Evolutionary conservation across 139 green algal species (phyloP).

Genomic region (Limnomonas spitsbergensis): DNA sequence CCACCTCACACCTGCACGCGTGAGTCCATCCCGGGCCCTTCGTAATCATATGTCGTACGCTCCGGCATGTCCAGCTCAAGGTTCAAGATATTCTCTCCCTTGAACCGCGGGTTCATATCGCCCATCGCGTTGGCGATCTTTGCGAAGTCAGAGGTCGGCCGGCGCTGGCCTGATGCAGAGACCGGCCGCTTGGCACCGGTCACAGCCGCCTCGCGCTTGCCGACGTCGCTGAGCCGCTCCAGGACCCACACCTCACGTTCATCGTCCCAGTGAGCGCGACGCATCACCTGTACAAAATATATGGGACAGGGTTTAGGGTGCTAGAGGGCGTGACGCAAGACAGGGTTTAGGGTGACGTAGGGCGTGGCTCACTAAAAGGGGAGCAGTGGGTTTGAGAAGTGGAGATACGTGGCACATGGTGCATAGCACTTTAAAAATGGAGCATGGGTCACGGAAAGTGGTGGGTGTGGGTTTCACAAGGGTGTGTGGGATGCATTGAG

Average conservation of each 20-base stretch:
- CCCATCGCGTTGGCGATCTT: conserved; percentile 57
- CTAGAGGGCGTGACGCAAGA: too few relatives aligned
- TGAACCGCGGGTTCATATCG: conserved; percentile 74
- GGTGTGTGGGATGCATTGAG: too few relatives aligned
- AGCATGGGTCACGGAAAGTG: too few relatives aligned
- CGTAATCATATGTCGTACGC: conserved; percentile 64
- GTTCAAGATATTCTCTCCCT: conserved; percentile 75
- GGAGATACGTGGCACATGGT: too few relatives aligned
- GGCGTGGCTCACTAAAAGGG: too few relatives aligned
- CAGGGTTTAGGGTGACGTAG: neutral
- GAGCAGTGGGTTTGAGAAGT: too few relatives aligned
- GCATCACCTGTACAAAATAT: conserved; percentile 58
- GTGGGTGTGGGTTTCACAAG: too few relatives aligned
- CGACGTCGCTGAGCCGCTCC: conserved; percentile 45
- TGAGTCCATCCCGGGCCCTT: conserved; percentile 43
- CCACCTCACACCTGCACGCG: conserved; percentile 39
- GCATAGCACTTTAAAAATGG: too few relatives aligned
- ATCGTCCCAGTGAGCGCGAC: conserved; percentile 65
- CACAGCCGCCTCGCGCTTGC: conserved; percentile 28
- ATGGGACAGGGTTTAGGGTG: too few relatives aligned
- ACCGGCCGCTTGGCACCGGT: conserved; percentile 30
- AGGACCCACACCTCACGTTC: conserved; percentile 68
- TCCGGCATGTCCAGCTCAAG: conserved; percentile 75
- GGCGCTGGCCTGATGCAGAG: conserved; percentile 33
- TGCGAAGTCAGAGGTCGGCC: conserved; percentile 58